Conservation (phyloP, 2,329 filamentous ascomycete species). For the Alternaria consortialis region DNA sequence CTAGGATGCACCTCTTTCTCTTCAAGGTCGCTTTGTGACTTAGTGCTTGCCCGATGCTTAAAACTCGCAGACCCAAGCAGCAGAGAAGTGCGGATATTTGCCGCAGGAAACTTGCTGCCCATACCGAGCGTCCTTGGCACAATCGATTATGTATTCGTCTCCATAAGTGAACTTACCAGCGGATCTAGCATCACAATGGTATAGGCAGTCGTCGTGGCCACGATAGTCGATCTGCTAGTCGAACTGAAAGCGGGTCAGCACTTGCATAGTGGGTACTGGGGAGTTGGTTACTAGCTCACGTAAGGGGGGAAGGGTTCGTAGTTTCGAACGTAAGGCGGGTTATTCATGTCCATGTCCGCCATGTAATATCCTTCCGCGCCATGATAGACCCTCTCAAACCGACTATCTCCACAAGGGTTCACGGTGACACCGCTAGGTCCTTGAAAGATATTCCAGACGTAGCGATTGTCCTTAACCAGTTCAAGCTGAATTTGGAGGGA, state of each 20-base stretch:
- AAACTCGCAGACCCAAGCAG: background rate
- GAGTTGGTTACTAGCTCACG: background rate
- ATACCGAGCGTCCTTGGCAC: background rate
- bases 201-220: background rate
- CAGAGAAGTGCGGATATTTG: background rate
- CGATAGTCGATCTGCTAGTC: background rate
- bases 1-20: background rate
- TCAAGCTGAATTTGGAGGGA: constrained; percentile 2
- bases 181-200: background rate
- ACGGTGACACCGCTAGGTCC: constrained; percentile 8
- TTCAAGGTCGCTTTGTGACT: background rate
- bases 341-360: background rate
- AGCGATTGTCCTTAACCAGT: background rate
- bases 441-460: constrained; percentile 6
- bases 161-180: background rate
- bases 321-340: background rate
- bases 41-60: background rate
- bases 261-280: background rate
- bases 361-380: constrained; percentile 1
- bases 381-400: constrained; percentile 7
- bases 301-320: background rate
- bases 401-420: constrained; percentile 1
- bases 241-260: background rate
- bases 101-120: constrained; percentile 1
- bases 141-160: constrained; percentile 5